phyloP scores from a whole-genome alignment of 345 rosid genomes.

The Eucalyptus marginata region DNA sequence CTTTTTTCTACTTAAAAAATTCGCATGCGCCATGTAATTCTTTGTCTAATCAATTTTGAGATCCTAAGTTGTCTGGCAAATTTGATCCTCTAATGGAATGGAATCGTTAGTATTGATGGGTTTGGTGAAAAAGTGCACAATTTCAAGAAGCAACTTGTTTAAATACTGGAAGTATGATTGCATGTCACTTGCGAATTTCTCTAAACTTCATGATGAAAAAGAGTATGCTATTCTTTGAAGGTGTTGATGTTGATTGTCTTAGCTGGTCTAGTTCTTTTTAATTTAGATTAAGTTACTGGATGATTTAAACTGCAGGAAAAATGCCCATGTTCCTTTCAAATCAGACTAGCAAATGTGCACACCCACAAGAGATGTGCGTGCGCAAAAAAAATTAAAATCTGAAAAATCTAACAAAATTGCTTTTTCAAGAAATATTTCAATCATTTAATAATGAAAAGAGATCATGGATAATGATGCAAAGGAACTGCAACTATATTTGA shows the following conservation, averaged over 20 bases:
- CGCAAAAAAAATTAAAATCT: neutral
- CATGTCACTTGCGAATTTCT: neutral
- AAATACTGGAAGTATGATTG: neutral
- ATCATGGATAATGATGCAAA: neutral
- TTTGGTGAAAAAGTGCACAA: neutral
- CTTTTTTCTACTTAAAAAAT: neutral
- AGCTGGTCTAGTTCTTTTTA: neutral
- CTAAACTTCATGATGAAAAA: neutral
- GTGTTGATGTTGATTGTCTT: neutral
- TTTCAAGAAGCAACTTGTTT: neutral
- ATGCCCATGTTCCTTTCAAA: neutral
- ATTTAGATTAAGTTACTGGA: neutral
- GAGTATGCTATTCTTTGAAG: neutral
- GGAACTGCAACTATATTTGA: neutral
- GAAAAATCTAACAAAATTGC: neutral
- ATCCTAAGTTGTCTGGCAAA: neutral
- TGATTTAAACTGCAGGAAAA: neutral
- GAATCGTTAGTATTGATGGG: neutral
- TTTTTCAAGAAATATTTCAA: neutral
- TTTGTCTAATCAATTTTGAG: neutral
- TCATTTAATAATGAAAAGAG: neutral
- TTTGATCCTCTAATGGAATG: neutral
- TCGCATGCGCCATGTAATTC: neutral
- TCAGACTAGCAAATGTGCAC: neutral
- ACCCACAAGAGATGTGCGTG: neutral